These are phyloP conservation scores for Phtheirospermum japonicum DNA, from an alignment of 257 asterid species.

Conservation along the genomic window DNA sequence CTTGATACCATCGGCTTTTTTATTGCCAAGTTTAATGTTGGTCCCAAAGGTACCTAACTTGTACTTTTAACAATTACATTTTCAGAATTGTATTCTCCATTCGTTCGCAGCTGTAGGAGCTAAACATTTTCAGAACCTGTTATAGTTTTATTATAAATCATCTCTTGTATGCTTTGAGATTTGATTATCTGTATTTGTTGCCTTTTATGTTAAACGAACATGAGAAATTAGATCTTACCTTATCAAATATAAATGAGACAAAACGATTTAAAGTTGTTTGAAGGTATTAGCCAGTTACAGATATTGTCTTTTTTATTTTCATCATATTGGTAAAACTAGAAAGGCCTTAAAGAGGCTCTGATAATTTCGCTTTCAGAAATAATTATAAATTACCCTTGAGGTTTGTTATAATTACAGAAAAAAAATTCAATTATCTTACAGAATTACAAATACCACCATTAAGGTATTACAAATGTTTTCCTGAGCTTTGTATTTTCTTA, in stretches of 20 bases:
- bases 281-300: constrained; percentile 7
- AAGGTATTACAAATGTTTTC: background rate
- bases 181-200: background rate
- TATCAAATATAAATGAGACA: constrained; percentile 19
- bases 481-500: too few relatives aligned
- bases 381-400: background rate
- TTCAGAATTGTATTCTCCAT: constrained; percentile 6
- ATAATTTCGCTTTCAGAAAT: background rate
- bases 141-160: background rate
- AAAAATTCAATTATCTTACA: background rate
- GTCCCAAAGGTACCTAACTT: constrained; percentile 48
- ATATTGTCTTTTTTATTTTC: constrained; percentile 2
- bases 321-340: background rate
- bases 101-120: background rate
- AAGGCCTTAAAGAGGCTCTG: background rate
- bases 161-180: background rate
- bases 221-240: background rate
- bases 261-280: too few relatives aligned
- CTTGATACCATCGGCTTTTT: constrained; percentile 93
- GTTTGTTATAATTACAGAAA: background rate
- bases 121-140: background rate
- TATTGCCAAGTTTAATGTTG: constrained; percentile 88
- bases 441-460: background rate
- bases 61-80: background rate
- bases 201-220: background rate